phyloP scores from a whole-genome alignment of 1,284 basidiomycete species.

The Garcileccinum viscosum region DNA sequence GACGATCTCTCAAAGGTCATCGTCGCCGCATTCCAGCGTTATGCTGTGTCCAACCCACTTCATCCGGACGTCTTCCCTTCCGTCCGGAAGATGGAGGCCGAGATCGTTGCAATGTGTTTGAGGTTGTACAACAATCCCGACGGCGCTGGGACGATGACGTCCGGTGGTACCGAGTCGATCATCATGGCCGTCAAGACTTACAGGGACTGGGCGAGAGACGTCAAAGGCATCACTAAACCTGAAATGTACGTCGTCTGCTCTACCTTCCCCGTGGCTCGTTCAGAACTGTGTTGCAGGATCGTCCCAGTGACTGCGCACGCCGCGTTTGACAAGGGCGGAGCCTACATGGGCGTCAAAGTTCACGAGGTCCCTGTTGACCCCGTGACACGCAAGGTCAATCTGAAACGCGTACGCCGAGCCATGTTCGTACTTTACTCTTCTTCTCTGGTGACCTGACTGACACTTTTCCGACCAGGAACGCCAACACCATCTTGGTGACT shows the following conservation, averaged over 20 bases:
- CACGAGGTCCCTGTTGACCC: slow-evolving; percentile 89
- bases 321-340: slow-evolving; percentile 92
- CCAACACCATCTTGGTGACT: slow-evolving; percentile 80
- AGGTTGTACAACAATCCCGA: slow-evolving; percentile 85
- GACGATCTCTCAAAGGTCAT: slow-evolving; percentile 79
- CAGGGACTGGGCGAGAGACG: slow-evolving; percentile 87
- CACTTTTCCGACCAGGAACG: slow-evolving; percentile 59
- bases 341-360: slow-evolving; percentile 92
- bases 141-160: slow-evolving; percentile 91
- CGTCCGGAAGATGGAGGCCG: slow-evolving; percentile 96
- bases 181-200: slow-evolving; percentile 94
- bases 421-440: slow-evolving; percentile 65
- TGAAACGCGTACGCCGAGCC: slow-evolving; percentile 81
- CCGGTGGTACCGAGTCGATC: slow-evolving; percentile 96
- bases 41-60: slow-evolving; percentile 87
- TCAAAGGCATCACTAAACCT: slow-evolving; percentile 89
- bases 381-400: slow-evolving; percentile 79
- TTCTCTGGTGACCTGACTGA: not conserved
- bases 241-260: slow-evolving; percentile 77
- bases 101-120: slow-evolving; percentile 94
- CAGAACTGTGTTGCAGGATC: slow-evolving; percentile 57
- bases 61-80: slow-evolving; percentile 97
- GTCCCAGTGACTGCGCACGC: slow-evolving; percentile 89
- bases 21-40: slow-evolving; percentile 72
- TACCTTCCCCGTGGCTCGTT: not conserved